phyloP scores from a whole-genome alignment of 2,329 filamentous ascomycete genomes.

The Colletotrichum sp. region DNA sequence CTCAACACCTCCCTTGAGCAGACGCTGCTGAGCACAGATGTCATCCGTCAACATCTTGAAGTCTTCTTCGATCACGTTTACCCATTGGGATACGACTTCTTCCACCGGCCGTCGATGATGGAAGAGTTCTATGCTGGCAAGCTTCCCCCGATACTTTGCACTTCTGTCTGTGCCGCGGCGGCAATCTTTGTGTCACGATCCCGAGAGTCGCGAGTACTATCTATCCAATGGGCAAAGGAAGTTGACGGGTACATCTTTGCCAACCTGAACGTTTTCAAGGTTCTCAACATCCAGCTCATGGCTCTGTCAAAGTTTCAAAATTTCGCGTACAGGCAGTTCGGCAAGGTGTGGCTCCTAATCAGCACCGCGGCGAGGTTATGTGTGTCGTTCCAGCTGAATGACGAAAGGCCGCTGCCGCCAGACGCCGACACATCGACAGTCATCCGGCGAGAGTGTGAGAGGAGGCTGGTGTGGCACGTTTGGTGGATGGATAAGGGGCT shows the following conservation, averaged over 20 bases:
- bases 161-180: neutral
- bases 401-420: neutral
- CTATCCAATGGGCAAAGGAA: neutral
- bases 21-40: neutral
- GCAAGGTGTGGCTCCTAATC: conserved; percentile 5
- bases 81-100: conserved; percentile 3
- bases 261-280: conserved; percentile 1
- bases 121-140: neutral
- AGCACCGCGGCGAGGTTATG: neutral
- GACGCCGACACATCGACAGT: neutral
- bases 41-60: conserved; percentile 6
- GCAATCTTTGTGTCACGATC: neutral
- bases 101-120: conserved; percentile 9
- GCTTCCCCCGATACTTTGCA: neutral
- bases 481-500: conserved; percentile 13
- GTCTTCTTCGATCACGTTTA: conserved; percentile 10
- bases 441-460: neutral
- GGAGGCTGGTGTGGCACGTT: conserved; percentile 1
- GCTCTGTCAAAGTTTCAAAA: conserved; percentile 6
- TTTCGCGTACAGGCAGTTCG: conserved; percentile 9
- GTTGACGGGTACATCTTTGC: neutral
- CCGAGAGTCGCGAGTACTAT: neutral
- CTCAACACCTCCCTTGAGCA: neutral
- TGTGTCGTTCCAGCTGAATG: conserved; percentile 6
- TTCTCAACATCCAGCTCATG: neutral